Evolutionary conservation across 2,329 filamentous ascomycete species (phyloP).

Genomic region (Clathrospora elynae): DNA sequence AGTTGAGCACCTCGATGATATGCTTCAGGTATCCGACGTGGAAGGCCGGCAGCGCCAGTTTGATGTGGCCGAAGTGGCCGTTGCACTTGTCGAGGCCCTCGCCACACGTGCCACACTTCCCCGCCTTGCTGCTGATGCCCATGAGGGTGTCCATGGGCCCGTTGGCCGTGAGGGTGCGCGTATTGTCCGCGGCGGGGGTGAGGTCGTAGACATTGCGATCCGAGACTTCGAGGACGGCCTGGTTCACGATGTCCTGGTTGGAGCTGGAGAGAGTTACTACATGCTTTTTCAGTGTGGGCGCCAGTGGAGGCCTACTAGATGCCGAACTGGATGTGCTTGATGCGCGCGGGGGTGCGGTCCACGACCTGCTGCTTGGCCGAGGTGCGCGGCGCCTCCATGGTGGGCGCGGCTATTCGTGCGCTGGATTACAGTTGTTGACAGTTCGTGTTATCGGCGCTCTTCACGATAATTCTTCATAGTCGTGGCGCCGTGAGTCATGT

Average conservation of each 20-base stretch:
- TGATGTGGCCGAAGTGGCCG: constrained; percentile 93
- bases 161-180: constrained; percentile 73
- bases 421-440: neutral
- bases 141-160: constrained; percentile 87
- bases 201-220: constrained; percentile 93
- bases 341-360: constrained; percentile 86
- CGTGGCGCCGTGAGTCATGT: constrained; percentile 32
- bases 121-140: constrained; percentile 84
- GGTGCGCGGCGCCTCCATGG: constrained; percentile 31
- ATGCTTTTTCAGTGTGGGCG: neutral
- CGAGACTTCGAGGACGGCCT: constrained; percentile 93
- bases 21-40: constrained; percentile 96
- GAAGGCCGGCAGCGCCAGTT: constrained; percentile 87
- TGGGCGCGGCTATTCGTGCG: constrained; percentile 11
- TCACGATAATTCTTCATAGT: constrained; percentile 22
- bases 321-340: constrained; percentile 92
- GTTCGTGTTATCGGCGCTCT: constrained; percentile 23
- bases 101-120: constrained; percentile 80
- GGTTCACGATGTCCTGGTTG: constrained; percentile 91
- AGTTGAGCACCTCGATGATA: constrained; percentile 87
- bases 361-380: constrained; percentile 83
- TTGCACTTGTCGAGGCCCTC: constrained; percentile 82
- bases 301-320: constrained; percentile 66
- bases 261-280: constrained; percentile 61
- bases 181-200: constrained; percentile 63